phyloP scores from a whole-genome alignment of 164 flowering plant species.

The Magnolia officinalis region DNA sequence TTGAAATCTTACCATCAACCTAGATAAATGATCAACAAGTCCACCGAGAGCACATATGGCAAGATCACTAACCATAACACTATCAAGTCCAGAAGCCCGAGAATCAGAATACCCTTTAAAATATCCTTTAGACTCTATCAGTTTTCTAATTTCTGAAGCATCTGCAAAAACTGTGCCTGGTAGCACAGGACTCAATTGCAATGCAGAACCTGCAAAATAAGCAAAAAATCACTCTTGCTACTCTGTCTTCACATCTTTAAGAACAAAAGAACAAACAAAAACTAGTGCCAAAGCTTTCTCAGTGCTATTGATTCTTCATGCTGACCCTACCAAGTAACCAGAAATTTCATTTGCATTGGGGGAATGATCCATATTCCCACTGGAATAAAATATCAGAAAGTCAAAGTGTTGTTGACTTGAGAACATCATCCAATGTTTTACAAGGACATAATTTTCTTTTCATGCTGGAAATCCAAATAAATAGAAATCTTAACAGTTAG shows the following conservation, averaged over 20 bases:
- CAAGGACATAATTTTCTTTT: no score
- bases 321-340: not conserved
- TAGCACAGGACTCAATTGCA: slow-evolving; percentile 50
- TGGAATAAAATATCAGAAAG: not conserved
- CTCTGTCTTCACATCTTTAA: not conserved
- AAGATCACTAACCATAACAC: slow-evolving; percentile 41
- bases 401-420: not conserved
- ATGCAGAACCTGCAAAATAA: slow-evolving; percentile 46
- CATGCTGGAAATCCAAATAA: no score
- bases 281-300: not conserved
- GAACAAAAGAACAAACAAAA: not conserved
- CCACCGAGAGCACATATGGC: slow-evolving; percentile 75
- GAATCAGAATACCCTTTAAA: slow-evolving; percentile 51
- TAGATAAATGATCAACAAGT: slow-evolving; percentile 64
- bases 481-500: no score
- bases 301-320: not conserved
- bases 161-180: slow-evolving; percentile 48
- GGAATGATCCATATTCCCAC: not conserved
- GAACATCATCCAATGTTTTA: no score
- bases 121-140: slow-evolving; percentile 60
- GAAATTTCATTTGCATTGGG: not conserved
- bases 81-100: slow-evolving; percentile 43
- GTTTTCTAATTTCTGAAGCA: slow-evolving; percentile 55
- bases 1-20: slow-evolving; percentile 61
- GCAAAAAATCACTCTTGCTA: slow-evolving; percentile 1